Percentiles rank a stretch among this genome's conserved stretches.
Conservation (phyloP, 805 yeast genomes). For the Candida coleopterorum region DNA sequence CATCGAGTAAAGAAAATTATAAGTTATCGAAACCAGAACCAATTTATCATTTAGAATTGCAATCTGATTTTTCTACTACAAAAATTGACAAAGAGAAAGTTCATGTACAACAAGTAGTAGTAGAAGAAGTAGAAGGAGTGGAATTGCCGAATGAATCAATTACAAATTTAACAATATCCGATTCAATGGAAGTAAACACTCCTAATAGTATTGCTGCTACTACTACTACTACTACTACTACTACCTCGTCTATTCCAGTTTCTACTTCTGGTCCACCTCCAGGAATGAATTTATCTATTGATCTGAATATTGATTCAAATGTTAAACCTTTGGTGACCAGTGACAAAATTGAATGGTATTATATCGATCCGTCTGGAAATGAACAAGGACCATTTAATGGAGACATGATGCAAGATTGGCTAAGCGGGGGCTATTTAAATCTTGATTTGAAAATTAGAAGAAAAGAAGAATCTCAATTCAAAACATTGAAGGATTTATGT, state of each 20-base stretch:
- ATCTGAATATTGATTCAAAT: background rate
- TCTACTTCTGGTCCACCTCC: slow-evolving; percentile 15
- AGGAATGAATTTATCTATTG: slow-evolving; percentile 10
- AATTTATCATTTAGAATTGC: slow-evolving; percentile 34
- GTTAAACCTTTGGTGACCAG: slow-evolving; percentile 25
- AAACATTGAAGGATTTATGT: slow-evolving; percentile 51
- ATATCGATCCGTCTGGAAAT: slow-evolving; percentile 63
- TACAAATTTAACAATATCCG: background rate
- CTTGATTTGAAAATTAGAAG: slow-evolving; percentile 55
- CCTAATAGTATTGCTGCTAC: slow-evolving; percentile 5
- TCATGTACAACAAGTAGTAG: background rate
- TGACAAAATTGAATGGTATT: slow-evolving; percentile 57
- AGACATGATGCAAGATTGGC: slow-evolving; percentile 75
- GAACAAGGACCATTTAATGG: slow-evolving; percentile 84
- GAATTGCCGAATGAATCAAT: slow-evolving; percentile 1
- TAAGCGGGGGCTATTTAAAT: slow-evolving; percentile 51
- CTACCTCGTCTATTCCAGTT: slow-evolving; percentile 1
- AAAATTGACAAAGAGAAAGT: background rate
- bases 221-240: slow-evolving; percentile 1
- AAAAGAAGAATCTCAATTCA: slow-evolving; percentile 47
- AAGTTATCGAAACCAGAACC: slow-evolving; percentile 26
- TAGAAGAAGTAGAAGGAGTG: background rate
- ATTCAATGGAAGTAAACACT: background rate
- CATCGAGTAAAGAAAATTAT: slow-evolving; percentile 21
- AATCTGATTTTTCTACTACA: slow-evolving; percentile 6